Percentiles rank a stretch among this genome's conserved stretches.
phyloP scores from a whole-genome alignment of 2,329 filamentous ascomycete species.

The Chrysosporium queenslandicum region DNA sequence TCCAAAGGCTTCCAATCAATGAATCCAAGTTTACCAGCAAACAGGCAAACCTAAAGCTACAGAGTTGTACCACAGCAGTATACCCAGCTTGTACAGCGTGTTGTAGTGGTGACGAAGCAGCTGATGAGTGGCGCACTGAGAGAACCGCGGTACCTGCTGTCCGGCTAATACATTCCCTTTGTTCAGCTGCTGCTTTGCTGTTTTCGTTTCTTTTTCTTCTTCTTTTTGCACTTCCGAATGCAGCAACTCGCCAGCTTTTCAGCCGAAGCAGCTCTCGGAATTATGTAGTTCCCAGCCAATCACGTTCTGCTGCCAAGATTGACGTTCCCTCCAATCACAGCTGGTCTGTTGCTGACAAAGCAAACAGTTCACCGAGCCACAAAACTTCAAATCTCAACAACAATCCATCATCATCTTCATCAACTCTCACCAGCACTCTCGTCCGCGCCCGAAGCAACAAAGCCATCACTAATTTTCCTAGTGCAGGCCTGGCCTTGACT shows the following conservation, averaged over 20 bases:
- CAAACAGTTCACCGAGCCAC: too few relatives aligned
- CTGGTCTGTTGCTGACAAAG: background rate
- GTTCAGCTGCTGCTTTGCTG: background rate
- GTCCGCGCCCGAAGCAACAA: too few relatives aligned
- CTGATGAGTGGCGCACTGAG: too few relatives aligned
- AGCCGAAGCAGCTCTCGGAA: background rate
- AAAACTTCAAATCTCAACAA: too few relatives aligned
- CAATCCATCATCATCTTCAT: too few relatives aligned
- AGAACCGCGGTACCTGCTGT: background rate
- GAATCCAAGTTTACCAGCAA: background rate
- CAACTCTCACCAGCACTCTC: too few relatives aligned
- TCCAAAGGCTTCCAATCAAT: background rate
- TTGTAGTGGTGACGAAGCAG: too few relatives aligned
- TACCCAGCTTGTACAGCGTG: background rate
- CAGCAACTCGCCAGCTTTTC: background rate
- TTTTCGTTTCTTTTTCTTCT: background rate
- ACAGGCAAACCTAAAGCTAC: constrained; percentile 7
- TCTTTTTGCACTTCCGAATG: background rate
- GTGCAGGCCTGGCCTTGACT: too few relatives aligned
- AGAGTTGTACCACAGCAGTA: background rate
- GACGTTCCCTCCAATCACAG: background rate
- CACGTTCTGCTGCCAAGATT: background rate
- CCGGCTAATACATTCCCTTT: background rate
- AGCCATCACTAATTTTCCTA: too few relatives aligned
- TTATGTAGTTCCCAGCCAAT: background rate